Percentiles rank a stretch among this genome's conserved stretches.
These are phyloP conservation scores for Pichiaceae sp. DNA, from an alignment of 1,139 yeast species.

Conservation along the genomic window DNA sequence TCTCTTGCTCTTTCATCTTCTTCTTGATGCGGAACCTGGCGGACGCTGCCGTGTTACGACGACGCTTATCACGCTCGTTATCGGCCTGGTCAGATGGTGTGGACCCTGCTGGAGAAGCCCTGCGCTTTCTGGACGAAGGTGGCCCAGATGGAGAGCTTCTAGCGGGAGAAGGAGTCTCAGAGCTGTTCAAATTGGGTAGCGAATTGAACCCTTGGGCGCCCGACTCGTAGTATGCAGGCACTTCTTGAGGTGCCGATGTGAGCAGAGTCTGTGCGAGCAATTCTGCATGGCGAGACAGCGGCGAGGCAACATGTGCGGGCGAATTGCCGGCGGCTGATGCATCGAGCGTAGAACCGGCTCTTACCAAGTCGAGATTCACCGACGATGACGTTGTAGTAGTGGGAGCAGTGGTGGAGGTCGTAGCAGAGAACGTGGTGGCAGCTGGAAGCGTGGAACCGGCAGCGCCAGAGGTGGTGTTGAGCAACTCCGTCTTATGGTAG, in stretches of 20 bases:
- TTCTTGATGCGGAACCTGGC: constrained; percentile 76
- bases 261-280: background rate
- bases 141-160: background rate
- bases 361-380: background rate
- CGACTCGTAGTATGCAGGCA: constrained; percentile 2
- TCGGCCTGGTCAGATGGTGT: constrained; percentile 1
- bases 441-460: constrained; percentile 6
- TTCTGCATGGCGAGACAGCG: background rate
- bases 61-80: constrained; percentile 35
- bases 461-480: constrained; percentile 6
- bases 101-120: background rate
- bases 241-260: constrained; percentile 1
- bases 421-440: background rate
- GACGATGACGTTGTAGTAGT: background rate
- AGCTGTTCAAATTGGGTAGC: background rate
- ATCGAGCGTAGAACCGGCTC: too few species aligned
- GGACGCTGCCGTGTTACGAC: constrained; percentile 74
- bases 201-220: constrained; percentile 3
- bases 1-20: constrained; percentile 76
- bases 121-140: background rate
- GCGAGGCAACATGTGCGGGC: background rate
- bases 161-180: background rate
- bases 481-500: constrained; percentile 44
- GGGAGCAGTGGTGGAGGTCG: background rate
- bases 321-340: background rate